phyloP scores from a whole-genome alignment of 2,329 filamentous ascomycete species.

The Piedraia hortae region DNA sequence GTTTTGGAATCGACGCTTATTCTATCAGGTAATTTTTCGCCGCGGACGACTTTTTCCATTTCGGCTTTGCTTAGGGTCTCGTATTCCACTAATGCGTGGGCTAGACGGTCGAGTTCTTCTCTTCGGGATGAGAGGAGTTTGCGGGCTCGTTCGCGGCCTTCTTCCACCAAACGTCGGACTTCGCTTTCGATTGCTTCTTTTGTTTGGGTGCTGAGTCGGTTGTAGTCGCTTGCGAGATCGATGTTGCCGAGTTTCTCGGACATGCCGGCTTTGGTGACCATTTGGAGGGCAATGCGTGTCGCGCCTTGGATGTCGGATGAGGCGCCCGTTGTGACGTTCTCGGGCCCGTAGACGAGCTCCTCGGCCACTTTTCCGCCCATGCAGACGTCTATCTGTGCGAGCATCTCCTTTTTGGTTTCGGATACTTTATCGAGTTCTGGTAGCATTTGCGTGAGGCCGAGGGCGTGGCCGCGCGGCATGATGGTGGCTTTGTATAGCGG shows the following conservation, averaged over 20 bases:
- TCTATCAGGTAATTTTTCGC: slow-evolving; percentile 51
- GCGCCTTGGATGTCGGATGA: slow-evolving; percentile 58
- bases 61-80: slow-evolving; percentile 76
- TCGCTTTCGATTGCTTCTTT: slow-evolving; percentile 68
- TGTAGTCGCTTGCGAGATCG: slow-evolving; percentile 58
- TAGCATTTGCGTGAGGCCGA: slow-evolving; percentile 68
- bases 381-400: slow-evolving; percentile 50
- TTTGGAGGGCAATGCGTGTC: slow-evolving; percentile 55
- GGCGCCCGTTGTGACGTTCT: slow-evolving; percentile 74
- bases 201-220: slow-evolving; percentile 58
- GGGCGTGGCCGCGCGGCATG: slow-evolving; percentile 59
- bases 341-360: slow-evolving; percentile 73
- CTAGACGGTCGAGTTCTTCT: slow-evolving; percentile 64
- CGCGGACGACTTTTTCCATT: slow-evolving; percentile 68
- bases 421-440: slow-evolving; percentile 86
- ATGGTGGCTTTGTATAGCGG: slow-evolving; percentile 94
- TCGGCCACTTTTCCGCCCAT: slow-evolving; percentile 77
- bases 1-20: slow-evolving; percentile 12
- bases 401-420: slow-evolving; percentile 56
- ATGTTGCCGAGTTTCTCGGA: slow-evolving; percentile 68
- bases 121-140: slow-evolving; percentile 46
- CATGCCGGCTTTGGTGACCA: slow-evolving; percentile 80
- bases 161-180: slow-evolving; percentile 60
- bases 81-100: slow-evolving; percentile 74
- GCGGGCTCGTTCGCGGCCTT: slow-evolving; percentile 46